Conservation (phyloP, 75 land plant genomes). For the Sequoiadendron giganteum region DNA sequence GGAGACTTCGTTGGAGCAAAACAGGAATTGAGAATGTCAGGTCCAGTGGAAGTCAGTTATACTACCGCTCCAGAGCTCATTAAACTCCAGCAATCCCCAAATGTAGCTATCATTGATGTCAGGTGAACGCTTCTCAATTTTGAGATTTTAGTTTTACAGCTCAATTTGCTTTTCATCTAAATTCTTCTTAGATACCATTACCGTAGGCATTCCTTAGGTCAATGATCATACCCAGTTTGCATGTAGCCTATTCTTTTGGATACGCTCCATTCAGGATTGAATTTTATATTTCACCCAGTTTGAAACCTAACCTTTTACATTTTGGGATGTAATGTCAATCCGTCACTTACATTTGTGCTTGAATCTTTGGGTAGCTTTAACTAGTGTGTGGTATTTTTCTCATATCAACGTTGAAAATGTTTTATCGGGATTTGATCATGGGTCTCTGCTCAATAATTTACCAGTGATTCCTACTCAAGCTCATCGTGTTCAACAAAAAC, state of each 20-base stretch:
- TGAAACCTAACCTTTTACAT: neutral
- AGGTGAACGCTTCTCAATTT: slow-evolving; percentile 21
- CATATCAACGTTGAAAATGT: no score
- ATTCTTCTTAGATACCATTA: neutral
- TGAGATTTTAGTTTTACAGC: neutral
- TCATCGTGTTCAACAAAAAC: neutral
- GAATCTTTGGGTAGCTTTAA: no score
- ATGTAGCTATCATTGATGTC: slow-evolving; percentile 57
- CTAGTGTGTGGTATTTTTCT: no score
- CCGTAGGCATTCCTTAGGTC: neutral
- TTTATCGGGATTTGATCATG: neutral
- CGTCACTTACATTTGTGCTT: no score
- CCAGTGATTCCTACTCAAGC: no score
- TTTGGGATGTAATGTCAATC: no score
- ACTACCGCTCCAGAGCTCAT: slow-evolving; percentile 48
- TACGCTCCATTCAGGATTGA: no score
- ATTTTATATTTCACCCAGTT: neutral
- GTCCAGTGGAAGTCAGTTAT: slow-evolving; percentile 16
- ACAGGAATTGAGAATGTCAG: neutral
- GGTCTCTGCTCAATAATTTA: neutral
- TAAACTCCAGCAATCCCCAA: slow-evolving; percentile 27
- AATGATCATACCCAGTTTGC: neutral
- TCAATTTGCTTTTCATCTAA: neutral
- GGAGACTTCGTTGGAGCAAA: neutral
- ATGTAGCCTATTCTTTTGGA: neutral